Evolutionary conservation across 495 filamentous ascomycete genomes (phyloP), one percentile per base, ranked within the genome.

Genomic region (Letharia lupina): DNA sequence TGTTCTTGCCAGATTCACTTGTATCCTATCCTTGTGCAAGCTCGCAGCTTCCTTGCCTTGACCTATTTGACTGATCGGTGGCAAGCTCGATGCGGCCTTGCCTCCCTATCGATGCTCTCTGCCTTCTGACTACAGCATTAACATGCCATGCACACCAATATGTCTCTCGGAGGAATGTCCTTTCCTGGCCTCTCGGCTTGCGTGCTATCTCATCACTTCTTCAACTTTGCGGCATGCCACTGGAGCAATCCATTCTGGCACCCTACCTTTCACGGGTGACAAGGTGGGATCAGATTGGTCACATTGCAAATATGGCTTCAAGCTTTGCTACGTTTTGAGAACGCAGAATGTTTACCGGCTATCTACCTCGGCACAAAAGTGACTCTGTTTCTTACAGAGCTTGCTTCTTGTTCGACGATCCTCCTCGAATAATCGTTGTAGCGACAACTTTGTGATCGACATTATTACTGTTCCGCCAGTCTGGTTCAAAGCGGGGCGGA

Each of bases 401-500:
- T 23, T 54, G 23, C 50, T 6, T 54, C 50, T 23, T 33, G 1
- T 33, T 33, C 23, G 28, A 33, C 12, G 50, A 54, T 31, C 28
- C 50, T 11, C 13, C 50, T 13, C 50, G 23, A 28, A 28, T 28
- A 54, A 33, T 65, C 63, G 1, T 37, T 40, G 33, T 6, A 20
- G 33, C 1, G 20, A 44, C 41, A 41, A 33, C 28, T 16, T 37
- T 18, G 31, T 50, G 33, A 40, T 58, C 62, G 50, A 64, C 23
- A 28, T 28, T 28, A 12, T 8, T 40, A 37, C 5, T 40, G n/a
- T 58, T 45, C 62, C 50, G 50, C 23, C 62, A 31, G 20, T 64
- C 33, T 64, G 50, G 62, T 64, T 37, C 35, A 20, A 41, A 20
- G 45, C 31, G 58, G 64, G 58, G 57, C 44, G 20, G 35, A 52